Percentiles rank a stretch among this genome's conserved stretches.
Conservation (phyloP, 169 alveolate genomes). For the Eimeria praecox region DNA sequence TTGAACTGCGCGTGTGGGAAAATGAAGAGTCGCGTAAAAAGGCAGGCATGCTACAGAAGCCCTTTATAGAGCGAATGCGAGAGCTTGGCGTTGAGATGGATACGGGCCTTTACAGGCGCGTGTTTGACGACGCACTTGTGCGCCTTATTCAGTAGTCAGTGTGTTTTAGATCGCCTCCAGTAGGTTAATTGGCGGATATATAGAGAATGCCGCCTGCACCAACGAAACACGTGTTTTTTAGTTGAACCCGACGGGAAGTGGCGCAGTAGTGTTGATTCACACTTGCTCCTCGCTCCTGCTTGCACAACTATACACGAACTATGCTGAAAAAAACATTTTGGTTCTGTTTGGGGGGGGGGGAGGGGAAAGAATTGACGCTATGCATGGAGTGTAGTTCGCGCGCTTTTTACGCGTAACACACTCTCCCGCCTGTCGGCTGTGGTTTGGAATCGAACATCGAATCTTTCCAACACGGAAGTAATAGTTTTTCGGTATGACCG, state of each 20-base stretch:
- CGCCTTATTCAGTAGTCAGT: constrained; percentile 57
- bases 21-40: constrained; percentile 9
- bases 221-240: too few relatives aligned
- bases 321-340: background rate
- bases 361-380: too few relatives aligned
- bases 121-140: constrained; percentile 57
- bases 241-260: background rate
- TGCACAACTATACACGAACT: background rate
- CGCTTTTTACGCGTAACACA: background rate
- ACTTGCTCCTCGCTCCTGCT: background rate
- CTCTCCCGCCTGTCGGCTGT: background rate
- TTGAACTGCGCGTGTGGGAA: constrained; percentile 72
- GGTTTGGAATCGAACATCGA: background rate
- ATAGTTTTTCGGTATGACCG: background rate
- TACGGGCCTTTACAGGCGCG: constrained; percentile 56
- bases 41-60: constrained; percentile 14
- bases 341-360: background rate
- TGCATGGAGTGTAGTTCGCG: background rate
- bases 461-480: background rate
- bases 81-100: constrained; percentile 36
- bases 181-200: background rate
- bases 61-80: background rate
- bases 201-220: too few relatives aligned
- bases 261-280: background rate
- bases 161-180: background rate